A percentile compares a stretch with the other conserved stretches of the same genome.
phyloP scores from a whole-genome alignment of 2,329 filamentous ascomycete species.

The Penicillium brevicompactum region DNA sequence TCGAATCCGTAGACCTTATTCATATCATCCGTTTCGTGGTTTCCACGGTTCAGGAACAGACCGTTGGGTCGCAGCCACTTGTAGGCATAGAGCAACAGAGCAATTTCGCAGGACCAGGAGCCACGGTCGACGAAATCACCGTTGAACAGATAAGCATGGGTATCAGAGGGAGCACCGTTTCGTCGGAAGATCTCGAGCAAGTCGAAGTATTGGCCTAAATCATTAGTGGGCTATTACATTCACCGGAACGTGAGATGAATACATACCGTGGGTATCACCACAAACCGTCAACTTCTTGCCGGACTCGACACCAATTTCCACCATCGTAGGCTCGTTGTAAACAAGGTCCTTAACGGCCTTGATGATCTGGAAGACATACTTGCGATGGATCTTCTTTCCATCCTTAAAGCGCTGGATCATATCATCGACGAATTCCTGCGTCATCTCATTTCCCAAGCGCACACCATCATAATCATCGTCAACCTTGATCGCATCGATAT shows the following conservation, averaged over 20 bases:
- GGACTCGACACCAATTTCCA: slow-evolving; percentile 80
- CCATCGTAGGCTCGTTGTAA: slow-evolving; percentile 94
- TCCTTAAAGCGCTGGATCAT: slow-evolving; percentile 96
- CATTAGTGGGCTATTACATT: slow-evolving; percentile 3
- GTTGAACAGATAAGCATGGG: slow-evolving; percentile 95
- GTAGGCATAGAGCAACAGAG: slow-evolving; percentile 88
- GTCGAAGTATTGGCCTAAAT: slow-evolving; percentile 92
- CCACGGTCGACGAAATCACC: slow-evolving; percentile 98
- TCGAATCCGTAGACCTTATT: slow-evolving; percentile 98
- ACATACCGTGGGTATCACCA: slow-evolving; percentile 87
- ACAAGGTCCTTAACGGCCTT: slow-evolving; percentile 86
- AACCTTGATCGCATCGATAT: slow-evolving; percentile 81
- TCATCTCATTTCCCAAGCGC: slow-evolving; percentile 78
- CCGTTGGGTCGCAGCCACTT: slow-evolving; percentile 88
- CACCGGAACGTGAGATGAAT: background rate
- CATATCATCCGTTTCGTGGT: slow-evolving; percentile 99
- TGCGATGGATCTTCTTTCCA: slow-evolving; percentile 91
- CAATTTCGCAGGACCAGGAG: slow-evolving; percentile 98
- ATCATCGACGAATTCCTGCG: slow-evolving; percentile 93
- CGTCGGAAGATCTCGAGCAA: slow-evolving; percentile 93
- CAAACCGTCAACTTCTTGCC: slow-evolving; percentile 87
- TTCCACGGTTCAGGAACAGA: slow-evolving; percentile 96
- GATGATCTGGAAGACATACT: slow-evolving; percentile 97
- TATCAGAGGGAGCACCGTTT: slow-evolving; percentile 81
- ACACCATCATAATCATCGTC: slow-evolving; percentile 86